Percentiles rank a stretch among this genome's conserved stretches.
These are phyloP conservation scores for Cyclotella cryptica DNA, from an alignment of 108 stramenopile species.

Conservation along the genomic window DNA sequence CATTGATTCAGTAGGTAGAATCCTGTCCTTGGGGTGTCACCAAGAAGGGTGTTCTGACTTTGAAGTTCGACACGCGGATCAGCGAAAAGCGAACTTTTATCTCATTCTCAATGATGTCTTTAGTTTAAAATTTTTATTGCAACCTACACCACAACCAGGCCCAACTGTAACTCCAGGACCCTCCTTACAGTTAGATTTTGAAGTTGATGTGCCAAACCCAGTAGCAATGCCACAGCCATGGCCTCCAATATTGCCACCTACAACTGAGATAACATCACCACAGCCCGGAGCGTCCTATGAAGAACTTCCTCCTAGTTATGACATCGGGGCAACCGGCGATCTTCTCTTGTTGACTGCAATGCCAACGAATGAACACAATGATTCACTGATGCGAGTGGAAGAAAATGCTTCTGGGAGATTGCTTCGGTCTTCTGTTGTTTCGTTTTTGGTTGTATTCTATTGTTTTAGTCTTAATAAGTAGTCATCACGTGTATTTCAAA, in stretches of 20 bases:
- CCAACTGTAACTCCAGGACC: neutral
- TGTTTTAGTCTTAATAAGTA: too few relatives aligned
- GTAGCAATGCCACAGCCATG: neutral
- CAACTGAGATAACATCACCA: neutral
- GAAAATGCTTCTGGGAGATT: too few relatives aligned
- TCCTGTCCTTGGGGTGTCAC: constrained; percentile 25
- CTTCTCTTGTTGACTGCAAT: too few relatives aligned
- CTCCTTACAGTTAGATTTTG: neutral
- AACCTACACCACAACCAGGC: neutral
- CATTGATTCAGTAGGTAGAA: constrained; percentile 22
- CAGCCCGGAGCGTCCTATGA: too few relatives aligned
- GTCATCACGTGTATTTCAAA: too few relatives aligned
- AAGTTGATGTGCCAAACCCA: neutral
- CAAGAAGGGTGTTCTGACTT: constrained; percentile 6
- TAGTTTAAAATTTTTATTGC: neutral
- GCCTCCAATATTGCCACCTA: neutral
- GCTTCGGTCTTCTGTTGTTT: too few relatives aligned
- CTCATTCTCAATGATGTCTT: constrained; percentile 25
- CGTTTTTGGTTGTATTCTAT: too few relatives aligned
- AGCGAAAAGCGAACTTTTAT: constrained; percentile 13
- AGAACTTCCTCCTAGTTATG: too few relatives aligned
- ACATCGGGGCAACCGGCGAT: too few relatives aligned
- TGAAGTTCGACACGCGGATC: constrained; percentile 9
- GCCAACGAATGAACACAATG: too few relatives aligned
- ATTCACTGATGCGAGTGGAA: too few relatives aligned